A percentile compares a stretch with the other conserved stretches of the same genome.
These are phyloP conservation scores for Trametes maxima DNA, from an alignment of 768 basidiomycete genomes.

Conservation along the genomic window DNA sequence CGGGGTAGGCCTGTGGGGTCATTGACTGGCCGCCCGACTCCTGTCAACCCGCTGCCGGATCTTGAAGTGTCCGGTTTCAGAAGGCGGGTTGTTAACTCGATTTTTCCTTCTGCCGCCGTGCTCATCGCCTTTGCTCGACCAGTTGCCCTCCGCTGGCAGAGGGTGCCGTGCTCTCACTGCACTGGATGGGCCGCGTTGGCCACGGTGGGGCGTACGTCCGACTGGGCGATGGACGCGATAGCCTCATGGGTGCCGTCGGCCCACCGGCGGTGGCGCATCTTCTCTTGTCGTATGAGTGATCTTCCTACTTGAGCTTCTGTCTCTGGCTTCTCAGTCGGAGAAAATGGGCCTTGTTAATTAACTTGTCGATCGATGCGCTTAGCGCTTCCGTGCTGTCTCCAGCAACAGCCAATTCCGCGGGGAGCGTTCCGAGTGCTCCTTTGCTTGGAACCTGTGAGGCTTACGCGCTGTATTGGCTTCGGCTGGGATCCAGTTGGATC, in stretches of 20 bases:
- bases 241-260: constrained; percentile 12
- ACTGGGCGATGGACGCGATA: constrained; percentile 7
- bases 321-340: constrained; percentile 6
- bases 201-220: not conserved
- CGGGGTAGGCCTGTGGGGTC: not conserved
- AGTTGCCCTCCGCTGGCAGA: not conserved
- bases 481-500: not conserved
- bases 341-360: constrained; percentile 1
- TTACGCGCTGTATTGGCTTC: not conserved
- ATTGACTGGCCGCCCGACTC: not conserved
- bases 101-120: not conserved
- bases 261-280: not conserved
- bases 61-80: not conserved
- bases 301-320: constrained; percentile 14
- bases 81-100: not conserved
- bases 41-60: not conserved
- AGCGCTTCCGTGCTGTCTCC: constrained; percentile 6
- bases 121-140: not conserved
- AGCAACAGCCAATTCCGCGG: not conserved
- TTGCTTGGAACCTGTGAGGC: not conserved
- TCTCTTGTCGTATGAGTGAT: not conserved
- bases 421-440: not conserved
- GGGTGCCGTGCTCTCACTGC: not conserved
- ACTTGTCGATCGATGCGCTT: constrained; percentile 9
- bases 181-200: not conserved